Conservation (phyloP, 805 yeast species). For the Cyberlindnera nakhonratchasimensis region DNA sequence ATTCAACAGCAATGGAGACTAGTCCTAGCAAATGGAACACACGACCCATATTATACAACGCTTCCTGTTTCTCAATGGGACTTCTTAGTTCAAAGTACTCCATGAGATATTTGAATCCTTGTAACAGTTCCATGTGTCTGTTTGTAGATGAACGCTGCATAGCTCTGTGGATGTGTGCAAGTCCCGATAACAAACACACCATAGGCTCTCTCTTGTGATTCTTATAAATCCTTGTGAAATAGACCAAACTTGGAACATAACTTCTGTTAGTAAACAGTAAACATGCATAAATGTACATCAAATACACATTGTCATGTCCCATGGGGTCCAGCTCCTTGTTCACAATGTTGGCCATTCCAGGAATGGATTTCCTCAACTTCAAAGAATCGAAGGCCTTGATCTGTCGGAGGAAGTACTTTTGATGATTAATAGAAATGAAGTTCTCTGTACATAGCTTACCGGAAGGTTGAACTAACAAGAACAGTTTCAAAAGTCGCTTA, state of each 20-base stretch:
- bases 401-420: slow-evolving; percentile 85
- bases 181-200: slow-evolving; percentile 67
- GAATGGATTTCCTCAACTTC: slow-evolving; percentile 47
- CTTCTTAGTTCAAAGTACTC: slow-evolving; percentile 63
- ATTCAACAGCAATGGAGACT: slow-evolving; percentile 64
- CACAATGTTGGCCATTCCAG: slow-evolving; percentile 76
- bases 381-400: slow-evolving; percentile 83
- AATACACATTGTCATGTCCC: slow-evolving; percentile 56
- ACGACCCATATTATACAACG: slow-evolving; percentile 78
- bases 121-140: slow-evolving; percentile 83
- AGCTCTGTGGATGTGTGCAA: slow-evolving; percentile 83
- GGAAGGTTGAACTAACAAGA: slow-evolving; percentile 61
- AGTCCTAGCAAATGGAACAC: slow-evolving; percentile 82
- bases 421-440: slow-evolving; percentile 77
- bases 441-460: slow-evolving; percentile 57
- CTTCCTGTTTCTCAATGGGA: slow-evolving; percentile 63
- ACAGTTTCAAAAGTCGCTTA: slow-evolving; percentile 60
- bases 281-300: slow-evolving; percentile 76
- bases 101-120: slow-evolving; percentile 74
- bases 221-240: slow-evolving; percentile 66
- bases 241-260: slow-evolving; percentile 77
- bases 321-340: slow-evolving; percentile 46
- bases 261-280: slow-evolving; percentile 78
- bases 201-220: slow-evolving; percentile 74
- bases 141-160: slow-evolving; percentile 86